These are phyloP conservation scores for Fusarium irregulare DNA, from an alignment of 2,329 filamentous ascomycete genomes.

Conservation along the genomic window DNA sequence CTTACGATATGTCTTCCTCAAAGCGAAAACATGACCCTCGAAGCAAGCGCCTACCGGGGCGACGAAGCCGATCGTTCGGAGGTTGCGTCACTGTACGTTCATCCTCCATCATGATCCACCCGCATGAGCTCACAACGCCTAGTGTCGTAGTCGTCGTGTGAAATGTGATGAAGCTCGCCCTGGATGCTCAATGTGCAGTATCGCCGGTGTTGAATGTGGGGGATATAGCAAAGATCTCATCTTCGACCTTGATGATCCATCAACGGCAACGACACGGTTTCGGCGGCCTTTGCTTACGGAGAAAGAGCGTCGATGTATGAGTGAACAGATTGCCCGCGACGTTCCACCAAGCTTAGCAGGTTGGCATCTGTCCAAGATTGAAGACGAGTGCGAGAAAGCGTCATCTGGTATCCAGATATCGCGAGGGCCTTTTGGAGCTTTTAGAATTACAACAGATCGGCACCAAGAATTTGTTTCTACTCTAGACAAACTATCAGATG, in stretches of 20 bases:
- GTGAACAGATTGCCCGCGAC: slow-evolving; percentile 9
- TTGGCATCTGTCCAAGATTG: slow-evolving; percentile 29
- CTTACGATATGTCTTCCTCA: slow-evolving; percentile 13
- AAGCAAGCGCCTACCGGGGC: neutral
- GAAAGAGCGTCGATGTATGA: slow-evolving; percentile 18
- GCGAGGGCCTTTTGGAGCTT: slow-evolving; percentile 32
- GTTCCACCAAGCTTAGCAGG: slow-evolving; percentile 1
- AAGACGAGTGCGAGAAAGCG: slow-evolving; percentile 25
- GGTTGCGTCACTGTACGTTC: slow-evolving; percentile 26
- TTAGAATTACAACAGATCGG: slow-evolving; percentile 4
- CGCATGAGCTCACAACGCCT: neutral
- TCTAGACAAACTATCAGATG: too few species aligned
- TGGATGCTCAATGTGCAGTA: slow-evolving; percentile 23
- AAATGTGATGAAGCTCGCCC: slow-evolving; percentile 35
- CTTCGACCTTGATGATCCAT: slow-evolving; percentile 25
- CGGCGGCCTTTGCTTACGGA: slow-evolving; percentile 26
- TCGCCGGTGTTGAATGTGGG: slow-evolving; percentile 18
- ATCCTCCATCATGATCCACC: rapidly evolving
- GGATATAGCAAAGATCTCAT: slow-evolving; percentile 35
- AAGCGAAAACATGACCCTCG: neutral
- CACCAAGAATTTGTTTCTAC: too few species aligned
- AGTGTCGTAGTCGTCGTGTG: slow-evolving; percentile 35
- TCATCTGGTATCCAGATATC: slow-evolving; percentile 16
- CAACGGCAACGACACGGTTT: slow-evolving; percentile 3
- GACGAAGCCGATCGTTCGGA: slow-evolving; percentile 28